Evolutionary conservation across 2,329 filamentous ascomycete genomes (phyloP).

Genomic region (Chaetomiaceae sp.): DNA sequence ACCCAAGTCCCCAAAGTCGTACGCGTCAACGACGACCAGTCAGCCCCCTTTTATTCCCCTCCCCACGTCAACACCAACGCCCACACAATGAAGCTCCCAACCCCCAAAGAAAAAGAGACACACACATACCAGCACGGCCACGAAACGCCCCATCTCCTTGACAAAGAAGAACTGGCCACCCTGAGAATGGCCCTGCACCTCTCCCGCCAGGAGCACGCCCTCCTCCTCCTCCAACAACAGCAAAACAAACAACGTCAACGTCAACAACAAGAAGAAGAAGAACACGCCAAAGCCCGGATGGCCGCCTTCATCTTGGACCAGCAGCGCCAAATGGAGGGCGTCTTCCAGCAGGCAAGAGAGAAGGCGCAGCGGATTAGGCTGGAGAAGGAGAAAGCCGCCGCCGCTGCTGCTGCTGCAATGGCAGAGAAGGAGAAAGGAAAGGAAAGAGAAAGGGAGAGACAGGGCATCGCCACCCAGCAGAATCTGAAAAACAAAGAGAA

Average conservation of each 20-base stretch:
- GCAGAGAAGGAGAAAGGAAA: not conserved
- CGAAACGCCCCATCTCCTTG: not conserved
- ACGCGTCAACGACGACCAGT: not conserved
- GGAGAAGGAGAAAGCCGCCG: not conserved
- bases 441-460: not conserved
- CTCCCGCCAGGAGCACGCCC: not conserved
- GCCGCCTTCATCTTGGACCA: too few relatives aligned
- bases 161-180: not conserved
- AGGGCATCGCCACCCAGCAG: too few relatives aligned
- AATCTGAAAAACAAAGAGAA: too few relatives aligned
- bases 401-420: too few relatives aligned
- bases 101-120: too few relatives aligned
- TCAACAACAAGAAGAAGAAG: too few relatives aligned
- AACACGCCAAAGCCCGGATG: too few relatives aligned
- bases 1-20: constrained; percentile 1
- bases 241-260: too few relatives aligned
- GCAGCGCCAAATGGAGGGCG: not conserved
- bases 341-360: not conserved
- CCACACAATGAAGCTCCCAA: not conserved
- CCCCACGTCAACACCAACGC: not conserved
- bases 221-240: too few relatives aligned
- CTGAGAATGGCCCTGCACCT: not conserved
- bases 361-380: too few relatives aligned
- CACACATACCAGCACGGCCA: not conserved
- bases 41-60: too few relatives aligned